Base-by-base conservation (phyloP, 1,284 basidiomycete genomes). In the Rhodotorula sp. region DNA sequence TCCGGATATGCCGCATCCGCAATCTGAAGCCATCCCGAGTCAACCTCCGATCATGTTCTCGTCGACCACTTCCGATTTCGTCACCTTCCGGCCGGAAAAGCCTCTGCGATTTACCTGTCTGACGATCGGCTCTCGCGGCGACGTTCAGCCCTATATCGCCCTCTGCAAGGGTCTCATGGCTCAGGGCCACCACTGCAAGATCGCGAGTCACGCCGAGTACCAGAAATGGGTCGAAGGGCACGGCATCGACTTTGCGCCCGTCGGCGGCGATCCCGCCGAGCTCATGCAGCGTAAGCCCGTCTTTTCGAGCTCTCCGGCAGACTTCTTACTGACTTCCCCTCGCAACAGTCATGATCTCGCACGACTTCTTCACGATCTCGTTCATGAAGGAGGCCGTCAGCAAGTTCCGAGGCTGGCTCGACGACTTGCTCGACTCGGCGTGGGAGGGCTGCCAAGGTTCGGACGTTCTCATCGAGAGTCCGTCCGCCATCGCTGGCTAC, bases 401-500 rank as follows among this genome's bases (percentile, higher is more conserved):
- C 8, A 63, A 68, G 18, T 98, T 98, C 84, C 90, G 95, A 66
- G 92, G 91, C 31, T 99, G 95, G 95, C 84, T 98, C 64, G 95
- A 98, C 79, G 95, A 98, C 79, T 85, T 99, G 7, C 85, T 99
- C 49, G 89, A 89, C 79, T 93, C 93, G 0, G 91, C 93, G 1
- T 98, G 93, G 93, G 88, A 93, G 70, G 95, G 94, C 7, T 99
- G 97, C 79, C 92, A 95, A 82, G 89, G 88, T 28, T 93, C 93
- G 0, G 95, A 99, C 80, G 87, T 98, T 38, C 85, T 99, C 62
- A 85, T 99, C 66, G 95, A 99, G 82, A 93, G 91, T 78, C 95
- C 95, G 0, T 94, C 91, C 79, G 93, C 95, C 8, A 98, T 98
- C 90, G 93, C 90, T n/a, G 95, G 95, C n/a, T 91, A 92, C 71